Conservation (phyloP, 768 basidiomycete species). For the Termitomyces sp. region DNA sequence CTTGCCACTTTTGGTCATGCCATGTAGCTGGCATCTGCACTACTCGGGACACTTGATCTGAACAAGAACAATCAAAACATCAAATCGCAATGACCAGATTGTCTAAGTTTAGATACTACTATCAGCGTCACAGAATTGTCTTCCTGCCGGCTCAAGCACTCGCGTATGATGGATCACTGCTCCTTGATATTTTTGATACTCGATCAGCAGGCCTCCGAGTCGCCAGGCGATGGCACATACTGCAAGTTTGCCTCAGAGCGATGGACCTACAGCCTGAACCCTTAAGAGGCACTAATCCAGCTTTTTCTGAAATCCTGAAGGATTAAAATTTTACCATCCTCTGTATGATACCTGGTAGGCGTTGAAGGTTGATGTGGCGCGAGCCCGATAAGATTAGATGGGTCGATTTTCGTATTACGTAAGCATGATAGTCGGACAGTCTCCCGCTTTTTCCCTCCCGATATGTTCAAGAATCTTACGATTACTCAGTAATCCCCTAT, state of each 20-base stretch:
- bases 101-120: background rate
- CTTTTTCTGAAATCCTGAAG: no score
- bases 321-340: no score
- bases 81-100: background rate
- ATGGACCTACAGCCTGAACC: background rate
- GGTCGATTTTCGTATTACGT: background rate
- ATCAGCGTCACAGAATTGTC: background rate
- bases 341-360: no score
- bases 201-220: background rate
- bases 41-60: background rate
- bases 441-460: no score
- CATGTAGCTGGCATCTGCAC: background rate
- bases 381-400: background rate
- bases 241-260: no score
- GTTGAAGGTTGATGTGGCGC: slow-evolving; percentile 1
- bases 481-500: no score
- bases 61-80: background rate
- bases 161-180: background rate
- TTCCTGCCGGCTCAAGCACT: background rate
- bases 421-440: no score
- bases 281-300: background rate
- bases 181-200: background rate
- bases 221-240: background rate
- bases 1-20: background rate
- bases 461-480: no score